Evolutionary conservation across 306 rosid genomes (phyloP).

Genomic region (Argentina anserina): DNA sequence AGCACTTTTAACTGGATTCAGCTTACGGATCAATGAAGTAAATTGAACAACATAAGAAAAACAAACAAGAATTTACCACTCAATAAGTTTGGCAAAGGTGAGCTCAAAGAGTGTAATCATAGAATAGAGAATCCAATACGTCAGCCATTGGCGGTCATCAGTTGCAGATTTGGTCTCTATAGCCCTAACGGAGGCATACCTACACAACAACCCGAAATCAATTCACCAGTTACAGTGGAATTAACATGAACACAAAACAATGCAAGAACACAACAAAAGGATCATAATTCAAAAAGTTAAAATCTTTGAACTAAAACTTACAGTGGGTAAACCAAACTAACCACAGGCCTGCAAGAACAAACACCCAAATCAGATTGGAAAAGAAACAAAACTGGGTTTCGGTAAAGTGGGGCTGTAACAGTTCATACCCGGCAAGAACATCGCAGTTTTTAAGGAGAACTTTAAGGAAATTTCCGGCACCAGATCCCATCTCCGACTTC

Average conservation of each 20-base stretch:
- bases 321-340: slow-evolving; percentile 96
- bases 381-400: background rate
- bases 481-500: slow-evolving; percentile 72
- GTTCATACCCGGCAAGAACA: slow-evolving; percentile 83
- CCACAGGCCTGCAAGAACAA: slow-evolving; percentile 76
- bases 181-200: slow-evolving; percentile 90
- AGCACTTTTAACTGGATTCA: slow-evolving; percentile 8
- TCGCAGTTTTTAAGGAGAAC: slow-evolving; percentile 75
- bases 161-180: slow-evolving; percentile 77
- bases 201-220: slow-evolving; percentile 28
- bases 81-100: slow-evolving; percentile 75
- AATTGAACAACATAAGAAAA: slow-evolving; percentile 1
- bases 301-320: slow-evolving; percentile 39
- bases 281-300: background rate
- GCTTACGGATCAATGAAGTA: background rate
- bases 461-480: slow-evolving; percentile 67
- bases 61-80: slow-evolving; percentile 51
- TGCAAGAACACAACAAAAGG: background rate
- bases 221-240: background rate
- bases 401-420: background rate
- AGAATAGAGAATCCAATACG: slow-evolving; percentile 94
- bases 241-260: background rate
- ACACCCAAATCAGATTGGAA: slow-evolving; percentile 22
- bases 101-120: slow-evolving; percentile 90
- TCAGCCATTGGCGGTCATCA: slow-evolving; percentile 98